Conservation (phyloP, 2,329 filamentous ascomycete genomes). For the Didymella segeticola region DNA sequence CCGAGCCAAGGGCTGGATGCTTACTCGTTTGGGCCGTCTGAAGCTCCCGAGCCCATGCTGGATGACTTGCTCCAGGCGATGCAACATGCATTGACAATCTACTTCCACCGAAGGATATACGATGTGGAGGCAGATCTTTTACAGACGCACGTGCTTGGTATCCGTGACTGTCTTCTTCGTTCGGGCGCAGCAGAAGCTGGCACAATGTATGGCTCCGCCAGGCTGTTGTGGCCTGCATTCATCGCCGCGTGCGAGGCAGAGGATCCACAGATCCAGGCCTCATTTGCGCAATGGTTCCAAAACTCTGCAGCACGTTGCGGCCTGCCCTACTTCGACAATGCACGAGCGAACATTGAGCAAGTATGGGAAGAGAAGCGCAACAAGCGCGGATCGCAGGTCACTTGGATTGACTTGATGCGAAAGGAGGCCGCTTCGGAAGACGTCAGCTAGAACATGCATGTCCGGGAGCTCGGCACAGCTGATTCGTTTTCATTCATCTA, state of each 20-base stretch:
- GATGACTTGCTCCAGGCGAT: slow-evolving; percentile 49
- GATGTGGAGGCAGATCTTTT: slow-evolving; percentile 52
- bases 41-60: slow-evolving; percentile 19
- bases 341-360: slow-evolving; percentile 30
- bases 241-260: slow-evolving; percentile 55
- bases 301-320: slow-evolving; percentile 38
- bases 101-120: slow-evolving; percentile 56
- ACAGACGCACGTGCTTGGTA: slow-evolving; percentile 48
- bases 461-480: too few relatives aligned
- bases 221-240: slow-evolving; percentile 54
- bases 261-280: slow-evolving; percentile 45
- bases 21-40: too few relatives aligned
- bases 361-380: slow-evolving; percentile 40
- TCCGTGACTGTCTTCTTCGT: slow-evolving; percentile 49
- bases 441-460: too few relatives aligned
- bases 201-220: slow-evolving; percentile 45
- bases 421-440: not conserved
- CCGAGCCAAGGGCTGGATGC: not conserved
- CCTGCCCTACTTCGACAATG: slow-evolving; percentile 40
- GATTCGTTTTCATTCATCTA: too few relatives aligned
- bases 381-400: not conserved
- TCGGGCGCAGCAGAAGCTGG: slow-evolving; percentile 44
- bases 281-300: slow-evolving; percentile 47
- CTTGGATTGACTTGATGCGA: slow-evolving; percentile 15
- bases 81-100: slow-evolving; percentile 54